A percentile compares a stretch with the other conserved stretches of the same genome.
Conservation (phyloP, 176 grass and related monocot genomes). For the Puccinellia tenuiflora region DNA sequence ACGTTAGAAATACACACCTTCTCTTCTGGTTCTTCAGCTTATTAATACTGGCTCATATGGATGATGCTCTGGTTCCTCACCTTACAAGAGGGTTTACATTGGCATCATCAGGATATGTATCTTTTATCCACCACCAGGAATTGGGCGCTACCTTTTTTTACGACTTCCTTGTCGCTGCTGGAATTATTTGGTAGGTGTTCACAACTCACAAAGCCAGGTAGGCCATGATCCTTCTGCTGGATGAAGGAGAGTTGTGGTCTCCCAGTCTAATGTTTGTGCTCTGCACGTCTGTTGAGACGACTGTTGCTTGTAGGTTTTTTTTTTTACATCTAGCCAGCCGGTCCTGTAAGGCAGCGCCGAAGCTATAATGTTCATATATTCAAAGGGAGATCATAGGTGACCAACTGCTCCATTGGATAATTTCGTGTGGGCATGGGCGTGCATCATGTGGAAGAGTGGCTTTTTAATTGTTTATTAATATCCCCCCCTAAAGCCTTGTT, state of each 20-base stretch:
- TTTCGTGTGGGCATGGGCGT: conserved; percentile 1
- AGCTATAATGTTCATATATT: background rate
- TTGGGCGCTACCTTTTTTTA: background rate
- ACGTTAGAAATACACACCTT: background rate
- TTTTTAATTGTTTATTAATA: conserved; percentile 29
- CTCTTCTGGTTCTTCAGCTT: background rate
- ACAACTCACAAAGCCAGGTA: conserved; percentile 33
- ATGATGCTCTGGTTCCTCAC: background rate
- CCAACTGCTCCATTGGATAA: conserved; percentile 19
- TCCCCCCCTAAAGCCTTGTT: background rate
- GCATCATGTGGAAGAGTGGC: conserved; percentile 18
- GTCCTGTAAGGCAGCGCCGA: background rate
- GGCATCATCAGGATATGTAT: conserved; percentile 2
- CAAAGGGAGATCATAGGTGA: background rate
- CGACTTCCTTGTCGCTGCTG: conserved; percentile 5
- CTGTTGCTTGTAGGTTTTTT: background rate
- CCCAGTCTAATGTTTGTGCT: conserved; percentile 23
- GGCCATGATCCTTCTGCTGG: conserved; percentile 33
- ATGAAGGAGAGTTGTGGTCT: conserved; percentile 14
- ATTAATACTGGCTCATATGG: background rate
- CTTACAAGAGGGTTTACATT: conserved; percentile 3
- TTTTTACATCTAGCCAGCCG: background rate
- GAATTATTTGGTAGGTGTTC: conserved; percentile 35
- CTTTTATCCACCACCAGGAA: conserved; percentile 20
- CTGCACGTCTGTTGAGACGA: conserved; percentile 31